phyloP scores from a whole-genome alignment of 768 basidiomycete species.

The Agrocybe pediades region DNA sequence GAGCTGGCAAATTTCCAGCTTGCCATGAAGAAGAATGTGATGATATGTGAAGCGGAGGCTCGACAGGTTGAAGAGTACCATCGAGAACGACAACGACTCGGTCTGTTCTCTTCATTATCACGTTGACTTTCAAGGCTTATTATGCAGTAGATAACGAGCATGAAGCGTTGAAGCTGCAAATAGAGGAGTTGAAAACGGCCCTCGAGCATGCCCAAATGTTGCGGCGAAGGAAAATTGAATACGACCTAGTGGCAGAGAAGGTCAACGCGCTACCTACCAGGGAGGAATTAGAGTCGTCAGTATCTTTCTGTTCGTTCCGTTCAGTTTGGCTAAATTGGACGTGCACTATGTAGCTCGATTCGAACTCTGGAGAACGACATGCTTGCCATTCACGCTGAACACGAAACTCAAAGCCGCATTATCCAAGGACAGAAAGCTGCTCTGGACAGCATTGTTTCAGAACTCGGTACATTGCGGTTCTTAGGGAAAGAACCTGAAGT shows the following conservation, averaged over 20 bases:
- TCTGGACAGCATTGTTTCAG: slow-evolving; percentile 63
- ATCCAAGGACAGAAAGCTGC: slow-evolving; percentile 71
- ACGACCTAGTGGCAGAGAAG: slow-evolving; percentile 82
- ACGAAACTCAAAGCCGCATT: slow-evolving; percentile 68
- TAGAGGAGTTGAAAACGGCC: slow-evolving; percentile 74
- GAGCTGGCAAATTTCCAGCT: slow-evolving; percentile 80
- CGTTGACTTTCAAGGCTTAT: neutral
- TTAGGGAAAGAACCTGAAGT: slow-evolving; percentile 69
- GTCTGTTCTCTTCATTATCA: slow-evolving; percentile 39
- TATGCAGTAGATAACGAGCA: slow-evolving; percentile 66
- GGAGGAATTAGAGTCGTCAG: slow-evolving; percentile 77
- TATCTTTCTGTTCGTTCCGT: slow-evolving; percentile 16
- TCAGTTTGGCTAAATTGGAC: neutral
- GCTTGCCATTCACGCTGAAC: slow-evolving; percentile 70
- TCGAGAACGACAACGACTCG: slow-evolving; percentile 68
- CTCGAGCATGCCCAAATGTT: slow-evolving; percentile 79
- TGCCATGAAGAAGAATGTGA: slow-evolving; percentile 71
- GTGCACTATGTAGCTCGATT: slow-evolving; percentile 53
- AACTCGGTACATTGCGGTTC: slow-evolving; percentile 62
- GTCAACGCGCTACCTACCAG: slow-evolving; percentile 76
- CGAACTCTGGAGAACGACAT: slow-evolving; percentile 75
- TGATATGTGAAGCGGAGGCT: slow-evolving; percentile 86
- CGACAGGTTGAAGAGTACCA: slow-evolving; percentile 87
- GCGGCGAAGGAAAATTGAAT: slow-evolving; percentile 81
- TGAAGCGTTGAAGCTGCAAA: slow-evolving; percentile 63